Base-by-base conservation (phyloP, 1,139 yeast species). In the Nadsonia commutata region DNA sequence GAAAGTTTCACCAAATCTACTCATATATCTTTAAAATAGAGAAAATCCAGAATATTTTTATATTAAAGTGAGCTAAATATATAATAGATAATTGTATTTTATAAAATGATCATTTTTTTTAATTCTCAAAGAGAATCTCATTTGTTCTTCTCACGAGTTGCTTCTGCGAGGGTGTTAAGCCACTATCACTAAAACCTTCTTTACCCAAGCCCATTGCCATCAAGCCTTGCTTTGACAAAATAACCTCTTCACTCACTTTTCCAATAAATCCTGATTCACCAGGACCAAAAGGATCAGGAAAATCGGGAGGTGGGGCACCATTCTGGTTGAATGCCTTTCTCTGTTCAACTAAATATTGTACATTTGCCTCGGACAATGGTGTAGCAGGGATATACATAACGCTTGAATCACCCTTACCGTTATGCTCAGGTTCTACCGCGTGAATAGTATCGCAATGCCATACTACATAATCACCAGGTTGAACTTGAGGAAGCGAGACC, bases 391-490 rank as follows among this genome's bases (percentile, higher is more conserved):
- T 56, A 45, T 61, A 64, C 50, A 65, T 46, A 5, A 68, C 75
- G 5, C 67, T 59, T 2, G 74, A 66, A 48, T 66, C 68, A 2
- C 51, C 48, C 11, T 44, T 42, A 2, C 74, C 75, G 18, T 47
- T 48, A 49, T 70, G 74, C 3, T 56, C 58, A 19, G 56, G 54
- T 47, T 71, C 75, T 8, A 71, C 75, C n/a, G 68, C 68, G 53
- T 71, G 76, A 20, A 66, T 59, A 37, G 63, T 44, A 50, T 71
- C 76, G 46, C 67, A 59, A 52, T 72, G 76, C 76, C 76, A 72
- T 43, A 65, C 67, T 0, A 71, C 73, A 49, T 60, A 66, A 49
- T 70, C 72, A 2, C 62, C 62, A 16, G 61, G 59, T 6, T 49
- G 37, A 36, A 58, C 52, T 6, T 46, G 40, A 3, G 61, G 60